A percentile compares a stretch with the other conserved stretches of the same genome.
phyloP scores from a whole-genome alignment of 202 grass and related monocot species.

The Brachypodium distachyon region DNA sequence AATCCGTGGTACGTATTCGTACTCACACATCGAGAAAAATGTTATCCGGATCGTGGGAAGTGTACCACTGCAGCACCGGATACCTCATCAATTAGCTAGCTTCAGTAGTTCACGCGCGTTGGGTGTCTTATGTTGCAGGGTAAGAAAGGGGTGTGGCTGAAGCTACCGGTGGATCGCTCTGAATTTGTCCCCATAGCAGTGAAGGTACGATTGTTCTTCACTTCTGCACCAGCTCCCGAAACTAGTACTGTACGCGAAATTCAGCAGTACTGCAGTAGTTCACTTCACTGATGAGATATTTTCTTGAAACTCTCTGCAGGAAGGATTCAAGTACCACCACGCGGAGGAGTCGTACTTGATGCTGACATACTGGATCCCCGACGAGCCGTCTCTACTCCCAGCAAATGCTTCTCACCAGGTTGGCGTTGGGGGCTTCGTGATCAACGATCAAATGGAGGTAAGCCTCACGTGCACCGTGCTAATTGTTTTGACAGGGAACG shows the following conservation, averaged over 20 bases:
- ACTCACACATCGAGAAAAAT: not conserved
- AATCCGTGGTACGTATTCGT: constrained; percentile 40
- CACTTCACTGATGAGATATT: not conserved
- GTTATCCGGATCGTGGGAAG: too few species aligned
- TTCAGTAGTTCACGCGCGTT: not conserved
- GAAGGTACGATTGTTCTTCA: constrained; percentile 42
- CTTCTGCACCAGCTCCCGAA: not conserved
- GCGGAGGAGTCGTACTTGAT: constrained; percentile 89
- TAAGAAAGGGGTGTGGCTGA: constrained; percentile 95
- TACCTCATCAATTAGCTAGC: not conserved
- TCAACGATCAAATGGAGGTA: constrained; percentile 94
- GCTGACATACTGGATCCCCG: constrained; percentile 96
- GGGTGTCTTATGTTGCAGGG: constrained; percentile 28
- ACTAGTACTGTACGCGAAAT: too few species aligned
- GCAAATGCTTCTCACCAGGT: constrained; percentile 96
- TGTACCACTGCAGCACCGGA: not conserved
- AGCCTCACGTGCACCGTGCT: not conserved
- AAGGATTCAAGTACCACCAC: constrained; percentile 96
- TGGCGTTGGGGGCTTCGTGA: constrained; percentile 82
- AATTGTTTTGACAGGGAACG: not conserved
- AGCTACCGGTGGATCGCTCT: constrained; percentile 55
- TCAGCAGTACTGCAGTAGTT: not conserved
- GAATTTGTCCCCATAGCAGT: constrained; percentile 79
- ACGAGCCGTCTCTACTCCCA: constrained; percentile 73
- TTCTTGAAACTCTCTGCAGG: constrained; percentile 22